Percentiles rank a stretch among this genome's conserved stretches.
Conservation (phyloP, 495 filamentous ascomycete genomes). For the Saxispiralis lemnorum region DNA sequence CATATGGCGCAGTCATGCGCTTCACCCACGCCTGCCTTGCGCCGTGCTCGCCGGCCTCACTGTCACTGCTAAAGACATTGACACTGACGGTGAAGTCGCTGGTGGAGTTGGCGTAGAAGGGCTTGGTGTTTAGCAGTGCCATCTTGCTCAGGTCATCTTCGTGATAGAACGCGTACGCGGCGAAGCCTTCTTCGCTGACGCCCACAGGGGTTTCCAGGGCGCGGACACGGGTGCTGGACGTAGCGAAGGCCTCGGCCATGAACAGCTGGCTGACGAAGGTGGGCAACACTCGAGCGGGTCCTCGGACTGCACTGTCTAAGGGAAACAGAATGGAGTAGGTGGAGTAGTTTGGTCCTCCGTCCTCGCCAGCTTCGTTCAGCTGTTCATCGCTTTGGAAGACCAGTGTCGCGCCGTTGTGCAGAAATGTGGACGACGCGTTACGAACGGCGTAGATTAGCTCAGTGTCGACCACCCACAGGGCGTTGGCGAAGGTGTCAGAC, state of each 20-base stretch:
- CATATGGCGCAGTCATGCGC: not conserved
- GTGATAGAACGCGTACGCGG: not conserved
- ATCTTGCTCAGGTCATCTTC: not conserved
- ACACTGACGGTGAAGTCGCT: not conserved
- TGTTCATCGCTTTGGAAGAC: constrained; percentile 2
- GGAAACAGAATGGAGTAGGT: constrained; percentile 1
- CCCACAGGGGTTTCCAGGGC: not conserved
- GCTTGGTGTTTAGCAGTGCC: not conserved
- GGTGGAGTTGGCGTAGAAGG: constrained; percentile 3
- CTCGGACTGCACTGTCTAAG: not conserved
- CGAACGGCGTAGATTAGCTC: constrained; percentile 1
- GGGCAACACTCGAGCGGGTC: constrained; percentile 1
- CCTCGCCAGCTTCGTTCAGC: not conserved
- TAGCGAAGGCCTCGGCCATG: constrained; percentile 1
- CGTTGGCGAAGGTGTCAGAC: constrained; percentile 3
- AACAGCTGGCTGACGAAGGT: constrained; percentile 1
- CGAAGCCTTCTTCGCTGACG: not conserved
- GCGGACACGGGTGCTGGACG: not conserved
- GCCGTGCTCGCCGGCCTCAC: not conserved
- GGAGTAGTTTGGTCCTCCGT: not conserved
- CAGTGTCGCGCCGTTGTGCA: constrained; percentile 4
- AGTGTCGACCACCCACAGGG: constrained; percentile 1
- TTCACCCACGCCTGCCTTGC: not conserved
- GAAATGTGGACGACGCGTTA: not conserved
- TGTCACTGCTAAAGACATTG: not conserved